These are phyloP conservation scores for Chlorella sorokiniana DNA, from an alignment of 139 green algal species.

Conservation along the genomic window DNA sequence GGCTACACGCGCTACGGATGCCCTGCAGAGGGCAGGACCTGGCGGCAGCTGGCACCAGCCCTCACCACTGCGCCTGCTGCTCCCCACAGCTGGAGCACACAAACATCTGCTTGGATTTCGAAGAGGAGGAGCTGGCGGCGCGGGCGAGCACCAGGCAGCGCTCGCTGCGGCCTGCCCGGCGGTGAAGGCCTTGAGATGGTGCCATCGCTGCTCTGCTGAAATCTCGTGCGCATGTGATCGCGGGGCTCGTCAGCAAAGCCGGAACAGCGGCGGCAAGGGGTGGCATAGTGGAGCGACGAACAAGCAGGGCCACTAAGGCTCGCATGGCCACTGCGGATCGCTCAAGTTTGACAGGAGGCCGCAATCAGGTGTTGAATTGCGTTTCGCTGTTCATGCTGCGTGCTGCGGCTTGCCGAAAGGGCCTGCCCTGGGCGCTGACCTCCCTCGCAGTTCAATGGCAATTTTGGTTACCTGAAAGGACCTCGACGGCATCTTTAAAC, in stretches of 20 bases:
- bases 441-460: too few relatives aligned
- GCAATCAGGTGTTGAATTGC: too few relatives aligned
- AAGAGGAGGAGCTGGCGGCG: not conserved
- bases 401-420: too few relatives aligned
- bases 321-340: not conserved
- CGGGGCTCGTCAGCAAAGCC: not conserved
- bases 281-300: not conserved
- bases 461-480: too few relatives aligned
- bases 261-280: not conserved
- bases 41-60: not conserved
- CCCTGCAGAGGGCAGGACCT: too few relatives aligned
- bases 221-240: not conserved
- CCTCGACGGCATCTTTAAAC: too few relatives aligned
- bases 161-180: not conserved
- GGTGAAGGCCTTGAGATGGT: not conserved
- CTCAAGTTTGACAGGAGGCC: not conserved
- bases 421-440: too few relatives aligned
- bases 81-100: constrained; percentile 67
- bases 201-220: not conserved
- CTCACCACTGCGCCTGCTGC: constrained; percentile 54
- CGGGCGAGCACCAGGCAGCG: constrained; percentile 2
- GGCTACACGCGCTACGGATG: too few relatives aligned
- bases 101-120: constrained; percentile 53
- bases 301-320: not conserved
- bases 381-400: too few relatives aligned